Percentiles rank a stretch among this genome's conserved stretches.
Evolutionary conservation across 2,329 filamentous ascomycete genomes (phyloP).

Genomic region (Alternaria atra): DNA sequence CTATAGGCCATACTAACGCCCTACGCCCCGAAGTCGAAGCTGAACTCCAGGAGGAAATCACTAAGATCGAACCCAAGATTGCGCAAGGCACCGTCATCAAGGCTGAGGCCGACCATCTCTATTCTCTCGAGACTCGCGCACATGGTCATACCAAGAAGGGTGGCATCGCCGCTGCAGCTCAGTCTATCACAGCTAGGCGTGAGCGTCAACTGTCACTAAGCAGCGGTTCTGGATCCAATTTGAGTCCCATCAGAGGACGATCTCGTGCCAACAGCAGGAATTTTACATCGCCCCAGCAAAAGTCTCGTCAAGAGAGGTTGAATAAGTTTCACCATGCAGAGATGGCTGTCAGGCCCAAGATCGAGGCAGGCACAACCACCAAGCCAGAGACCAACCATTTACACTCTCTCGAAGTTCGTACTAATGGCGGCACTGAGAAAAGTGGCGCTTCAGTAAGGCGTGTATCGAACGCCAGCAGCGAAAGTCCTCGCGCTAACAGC

Average conservation of each 20-base stretch:
- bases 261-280: slow-evolving; percentile 23
- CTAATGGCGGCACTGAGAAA: slow-evolving; percentile 43
- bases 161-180: slow-evolving; percentile 50
- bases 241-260: slow-evolving; percentile 6
- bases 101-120: slow-evolving; percentile 53
- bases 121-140: slow-evolving; percentile 53
- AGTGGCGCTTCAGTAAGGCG: slow-evolving; percentile 20
- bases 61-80: slow-evolving; percentile 46
- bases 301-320: slow-evolving; percentile 43
- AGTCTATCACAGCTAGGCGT: slow-evolving; percentile 50
- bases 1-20: slow-evolving; percentile 33
- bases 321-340: slow-evolving; percentile 43
- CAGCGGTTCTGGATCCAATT: slow-evolving; percentile 11
- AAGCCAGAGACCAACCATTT: slow-evolving; percentile 45
- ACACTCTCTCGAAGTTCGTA: slow-evolving; percentile 43
- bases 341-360: slow-evolving; percentile 41
- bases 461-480: background rate
- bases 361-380: slow-evolving; percentile 46
- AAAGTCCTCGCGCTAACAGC: slow-evolving; percentile 19
- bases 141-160: slow-evolving; percentile 47
- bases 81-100: slow-evolving; percentile 47
- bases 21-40: slow-evolving; percentile 43
- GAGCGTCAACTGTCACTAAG: slow-evolving; percentile 32
- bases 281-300: slow-evolving; percentile 30
- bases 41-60: slow-evolving; percentile 41